Evolutionary conservation across 176 grass and related monocot species (phyloP).

Genomic region (Avena insularis): DNA sequence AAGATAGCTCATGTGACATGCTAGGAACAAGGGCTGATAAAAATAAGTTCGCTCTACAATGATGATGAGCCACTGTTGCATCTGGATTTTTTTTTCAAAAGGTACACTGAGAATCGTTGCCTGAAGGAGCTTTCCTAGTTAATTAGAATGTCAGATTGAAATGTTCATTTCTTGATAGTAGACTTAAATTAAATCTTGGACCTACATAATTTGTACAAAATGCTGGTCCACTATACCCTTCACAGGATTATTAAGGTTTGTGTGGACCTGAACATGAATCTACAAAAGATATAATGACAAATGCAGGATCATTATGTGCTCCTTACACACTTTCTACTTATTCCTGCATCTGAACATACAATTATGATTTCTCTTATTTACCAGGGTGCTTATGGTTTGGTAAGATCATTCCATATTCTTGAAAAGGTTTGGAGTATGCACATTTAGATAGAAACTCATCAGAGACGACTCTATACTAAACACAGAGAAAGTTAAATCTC

Average conservation of each 20-base stretch:
- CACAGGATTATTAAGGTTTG: neutral
- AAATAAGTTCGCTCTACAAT: neutral
- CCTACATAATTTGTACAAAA: neutral
- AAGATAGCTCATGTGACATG: neutral
- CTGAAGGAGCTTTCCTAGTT: neutral
- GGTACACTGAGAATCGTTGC: neutral
- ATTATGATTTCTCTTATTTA: neutral
- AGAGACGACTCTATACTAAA: neutral
- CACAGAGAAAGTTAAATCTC: neutral
- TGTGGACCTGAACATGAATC: neutral
- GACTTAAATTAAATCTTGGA: neutral
- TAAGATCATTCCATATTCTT: neutral
- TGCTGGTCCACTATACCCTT: neutral
- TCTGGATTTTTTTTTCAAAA: neutral
- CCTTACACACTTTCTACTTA: neutral
- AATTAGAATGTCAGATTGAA: neutral
- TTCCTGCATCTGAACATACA: conserved; percentile 8
- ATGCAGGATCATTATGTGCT: neutral
- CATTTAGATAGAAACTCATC: neutral
- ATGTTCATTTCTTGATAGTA: neutral
- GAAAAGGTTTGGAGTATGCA: neutral
- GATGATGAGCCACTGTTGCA: neutral
- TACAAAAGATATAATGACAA: neutral
- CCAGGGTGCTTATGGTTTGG: neutral
- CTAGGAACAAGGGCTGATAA: neutral